Base-by-base conservation (phyloP, 1,139 yeast genomes). In the Blastobotrys raffinosifermentans region DNA sequence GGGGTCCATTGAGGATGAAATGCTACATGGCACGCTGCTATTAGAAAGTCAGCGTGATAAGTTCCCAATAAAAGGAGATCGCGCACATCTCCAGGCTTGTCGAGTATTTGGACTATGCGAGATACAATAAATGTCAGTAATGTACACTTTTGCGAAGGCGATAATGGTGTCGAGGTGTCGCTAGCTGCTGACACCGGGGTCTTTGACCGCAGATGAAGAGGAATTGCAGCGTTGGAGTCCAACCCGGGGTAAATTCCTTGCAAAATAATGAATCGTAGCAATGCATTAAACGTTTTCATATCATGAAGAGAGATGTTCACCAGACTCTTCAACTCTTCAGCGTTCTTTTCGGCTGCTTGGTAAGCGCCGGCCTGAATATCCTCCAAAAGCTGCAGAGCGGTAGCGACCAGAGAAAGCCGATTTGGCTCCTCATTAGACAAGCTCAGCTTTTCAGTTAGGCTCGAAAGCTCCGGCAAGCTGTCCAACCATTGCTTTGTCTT, bases 301-400 rank as follows among this genome's bases (percentile, higher is more conserved):
- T 89, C 97, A 52, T 85, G 89, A 8, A 89, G 65, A 0, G 96
- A 84, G 11, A 89, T 80, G 5, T 81, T 67, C 14, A 89, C 72
- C 36, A 83, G 56, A 32, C 72, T 48, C 17, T 35, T 19, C 5
- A 25, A 7, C 27, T 25, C 15, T n/a, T n/a, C n/a, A n/a, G n/a
- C n/a, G 15, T 8, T 8, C 29, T 17, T 9, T 29, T 31, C 4
- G 29, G 35, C 19, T 15, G 19, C 20, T 7, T 17, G 20, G 15
- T 11, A 14, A 10, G 39, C 39, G 11, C 23, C 15, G 19, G 25
- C 26, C 19, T 39, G 43, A 15, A 42, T 35, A 15, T 13, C 19
- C 27, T 19, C 19, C 36, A 43, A 45, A 32, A 44, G 34, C 26
- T 40, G 30, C 23, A 32, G 37, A 11, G 44, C 32, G 18, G 31